These are phyloP conservation scores for Xanthoceras sorbifolium DNA, from an alignment of 345 rosid species.

Conservation along the genomic window DNA sequence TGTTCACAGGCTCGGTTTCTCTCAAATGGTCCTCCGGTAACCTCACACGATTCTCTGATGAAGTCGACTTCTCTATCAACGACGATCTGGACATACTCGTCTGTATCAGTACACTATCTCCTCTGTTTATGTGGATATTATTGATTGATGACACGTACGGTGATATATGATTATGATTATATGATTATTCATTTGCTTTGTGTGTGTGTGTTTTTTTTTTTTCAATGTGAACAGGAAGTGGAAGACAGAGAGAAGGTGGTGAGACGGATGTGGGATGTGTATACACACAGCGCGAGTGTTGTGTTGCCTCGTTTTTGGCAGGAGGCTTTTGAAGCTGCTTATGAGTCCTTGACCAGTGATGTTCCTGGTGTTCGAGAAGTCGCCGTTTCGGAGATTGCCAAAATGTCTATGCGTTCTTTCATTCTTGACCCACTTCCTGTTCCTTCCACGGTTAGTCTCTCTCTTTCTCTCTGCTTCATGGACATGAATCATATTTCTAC, in stretches of 20 bases:
- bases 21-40: constrained; percentile 64
- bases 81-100: constrained; percentile 80
- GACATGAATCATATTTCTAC: too few species aligned
- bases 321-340: constrained; percentile 81
- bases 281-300: constrained; percentile 53
- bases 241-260: constrained; percentile 83
- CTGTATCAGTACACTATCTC: not conserved
- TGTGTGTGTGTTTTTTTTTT: not conserved
- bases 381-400: constrained; percentile 81
- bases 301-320: constrained; percentile 71
- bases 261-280: constrained; percentile 80
- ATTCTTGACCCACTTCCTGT: constrained; percentile 32
- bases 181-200: not conserved
- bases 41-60: constrained; percentile 40
- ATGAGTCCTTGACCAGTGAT: constrained; percentile 66
- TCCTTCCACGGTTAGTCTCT: constrained; percentile 24
- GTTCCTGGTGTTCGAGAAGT: constrained; percentile 43
- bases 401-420: constrained; percentile 49
- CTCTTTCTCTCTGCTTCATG: not conserved
- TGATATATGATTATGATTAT: too few species aligned
- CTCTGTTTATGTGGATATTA: not conserved
- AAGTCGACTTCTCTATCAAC: constrained; percentile 30
- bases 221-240: constrained; percentile 46
- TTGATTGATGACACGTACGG: not conserved
- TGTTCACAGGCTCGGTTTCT: constrained; percentile 82